Base-by-base conservation (phyloP, 1,284 basidiomycete species). In the Sparassis latifolia region DNA sequence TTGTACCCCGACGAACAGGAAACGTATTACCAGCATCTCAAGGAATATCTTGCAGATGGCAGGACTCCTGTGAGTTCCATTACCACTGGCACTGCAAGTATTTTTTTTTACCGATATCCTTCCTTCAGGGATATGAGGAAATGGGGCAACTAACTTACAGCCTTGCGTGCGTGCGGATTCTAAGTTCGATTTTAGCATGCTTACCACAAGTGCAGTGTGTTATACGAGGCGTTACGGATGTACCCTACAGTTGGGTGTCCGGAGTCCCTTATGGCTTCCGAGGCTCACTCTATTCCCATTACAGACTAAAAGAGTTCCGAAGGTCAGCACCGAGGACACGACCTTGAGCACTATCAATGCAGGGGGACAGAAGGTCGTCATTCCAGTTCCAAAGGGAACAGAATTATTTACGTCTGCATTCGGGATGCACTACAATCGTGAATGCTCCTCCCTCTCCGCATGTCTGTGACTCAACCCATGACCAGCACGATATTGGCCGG, bases 1-100 rank as follows among this genome's bases (percentile, higher is more conserved):
- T 57, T 78, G 20, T 72, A 86, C 59, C 80, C 73, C 2, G 77
- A 83, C 0, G 75, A 79, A 56, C 84, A 88, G 62, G 79, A 84
- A 49, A 76, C 68, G 52, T 62, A 86, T 6, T 77, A 75, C 55
- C 59, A 80, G 39, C 75, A 82, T 44, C 75, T 84, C 55, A 70
- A 68, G 38, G 56, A 57, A 1, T 57, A 78, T 2, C 58, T 77
- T 38, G 63, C 71, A 3, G 70, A 76, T 43, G 73, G 69, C 12
- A 58, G 68, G 38, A 50, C 65, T 30, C 77, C 75, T 2, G 78
- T 79, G 51, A 45, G 33, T 33, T 5, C 45, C 30, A 20, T 20
- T 20, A 20, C 20, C 20, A 20, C 20, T 12, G 32, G 6, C 40
- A 9, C 12, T 42, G 27, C 40, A 42, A 42, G 27, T 9, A 9